Base-by-base conservation (phyloP, 768 basidiomycete species). In the Mycena venus region DNA sequence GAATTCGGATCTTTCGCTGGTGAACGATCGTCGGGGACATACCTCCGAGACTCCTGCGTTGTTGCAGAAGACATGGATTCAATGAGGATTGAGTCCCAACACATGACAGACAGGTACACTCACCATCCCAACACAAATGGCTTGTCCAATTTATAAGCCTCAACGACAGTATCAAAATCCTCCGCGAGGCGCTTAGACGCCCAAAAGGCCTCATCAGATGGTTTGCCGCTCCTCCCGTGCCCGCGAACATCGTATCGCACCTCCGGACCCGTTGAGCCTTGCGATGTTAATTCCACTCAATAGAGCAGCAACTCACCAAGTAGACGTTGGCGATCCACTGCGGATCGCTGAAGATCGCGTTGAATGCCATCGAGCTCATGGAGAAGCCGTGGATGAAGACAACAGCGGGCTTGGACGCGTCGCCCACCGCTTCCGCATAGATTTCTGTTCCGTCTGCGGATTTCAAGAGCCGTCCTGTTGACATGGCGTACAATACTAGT, bases 331-430 rank as follows among this genome's bases (percentile, higher is more conserved):
- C 73, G 34, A 77, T 69, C 79, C 85, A 82, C 25, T 67, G 49
- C 7, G 77, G 68, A 73, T 86, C 84, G 38, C 44, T 53, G 72
- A 87, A 86, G 68, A 85, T 82, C 65, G 75, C 77, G 71, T 86
- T 84, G 68, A 84, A 88, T 11, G 78, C 80, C 31, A 80, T 75
- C 14, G 79, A 75, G 34, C 80, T 81, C 74, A 83, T 77, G 8
- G 79, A 78, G 70, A 86, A 80, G 7, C 84, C 86, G 67, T 84
- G 86, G 21, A 86, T 81, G 77, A 86, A 85, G 58, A 88, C 80
- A 27, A 87, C 62, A 17, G 82, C 77, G 32, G 83, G 85, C 49
- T 84, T 84, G n/a, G 80, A 76, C 11, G 82, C 77, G 71, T 86
- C 78, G 27, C 86, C 86, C 17, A 78, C 70, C 12, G 85, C 84